These are phyloP conservation scores for Nannizzia gypsea DNA, from an alignment of 2,329 filamentous ascomycete species.

Conservation along the genomic window DNA sequence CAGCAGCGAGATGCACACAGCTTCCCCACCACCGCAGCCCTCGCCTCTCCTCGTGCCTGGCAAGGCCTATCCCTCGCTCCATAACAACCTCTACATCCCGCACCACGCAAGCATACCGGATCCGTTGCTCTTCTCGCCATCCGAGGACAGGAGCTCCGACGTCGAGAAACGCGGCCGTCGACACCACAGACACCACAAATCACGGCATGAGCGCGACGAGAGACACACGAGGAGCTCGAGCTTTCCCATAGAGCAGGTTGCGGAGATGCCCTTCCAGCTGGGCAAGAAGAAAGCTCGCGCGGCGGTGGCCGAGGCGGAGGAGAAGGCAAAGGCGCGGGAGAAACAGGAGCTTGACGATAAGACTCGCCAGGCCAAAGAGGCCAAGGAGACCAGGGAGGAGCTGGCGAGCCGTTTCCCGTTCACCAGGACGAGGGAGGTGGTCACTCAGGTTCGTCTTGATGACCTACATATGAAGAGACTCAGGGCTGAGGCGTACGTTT, in stretches of 20 bases:
- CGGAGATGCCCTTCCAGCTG: slow-evolving; percentile 1
- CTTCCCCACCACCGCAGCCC: slow-evolving; percentile 1
- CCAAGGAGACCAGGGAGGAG: neutral
- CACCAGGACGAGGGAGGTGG: slow-evolving; percentile 19
- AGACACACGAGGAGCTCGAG: neutral
- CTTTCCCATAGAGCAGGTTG: neutral
- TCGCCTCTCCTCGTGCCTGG: neutral
- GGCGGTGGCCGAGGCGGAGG: neutral
- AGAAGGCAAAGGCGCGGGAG: neutral
- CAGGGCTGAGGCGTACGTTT: slow-evolving; percentile 60
- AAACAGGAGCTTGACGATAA: neutral
- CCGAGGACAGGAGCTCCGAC: neutral
- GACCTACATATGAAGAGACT: slow-evolving; percentile 54
- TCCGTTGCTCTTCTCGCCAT: neutral
- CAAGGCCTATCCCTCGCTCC: neutral
- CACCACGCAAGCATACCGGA: slow-evolving; percentile 1
- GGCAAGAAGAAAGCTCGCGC: slow-evolving; percentile 3
- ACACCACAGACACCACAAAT: neutral
- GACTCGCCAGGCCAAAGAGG: neutral
- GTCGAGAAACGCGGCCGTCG: neutral
- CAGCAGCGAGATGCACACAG: slow-evolving; percentile 1
- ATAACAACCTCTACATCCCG: slow-evolving; percentile 3
- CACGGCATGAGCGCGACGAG: slow-evolving; percentile 2
- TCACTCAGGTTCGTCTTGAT: slow-evolving; percentile 27
- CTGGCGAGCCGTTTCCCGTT: slow-evolving; percentile 5